Conservation (phyloP, 352 stramenopile species). For the Phytopythium litorale region DNA sequence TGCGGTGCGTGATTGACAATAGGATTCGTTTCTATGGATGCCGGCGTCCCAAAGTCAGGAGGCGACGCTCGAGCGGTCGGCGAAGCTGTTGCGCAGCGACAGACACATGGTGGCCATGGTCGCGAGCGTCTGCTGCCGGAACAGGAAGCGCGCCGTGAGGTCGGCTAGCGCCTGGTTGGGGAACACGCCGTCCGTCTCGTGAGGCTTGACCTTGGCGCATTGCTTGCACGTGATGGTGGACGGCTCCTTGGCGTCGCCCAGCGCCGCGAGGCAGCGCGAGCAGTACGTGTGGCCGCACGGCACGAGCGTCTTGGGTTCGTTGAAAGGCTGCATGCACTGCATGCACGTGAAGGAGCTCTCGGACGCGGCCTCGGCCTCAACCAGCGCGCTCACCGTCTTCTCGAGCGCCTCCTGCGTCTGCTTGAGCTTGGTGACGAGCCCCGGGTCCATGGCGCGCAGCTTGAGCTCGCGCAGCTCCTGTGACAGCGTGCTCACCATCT, state of each 20-base stretch:
- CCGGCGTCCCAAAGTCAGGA: neutral
- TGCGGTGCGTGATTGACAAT: neutral
- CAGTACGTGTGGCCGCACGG: slow-evolving; percentile 77
- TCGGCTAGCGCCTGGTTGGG: slow-evolving; percentile 65
- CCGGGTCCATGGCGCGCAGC: slow-evolving; percentile 43
- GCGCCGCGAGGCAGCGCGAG: slow-evolving; percentile 36
- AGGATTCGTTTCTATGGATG: neutral
- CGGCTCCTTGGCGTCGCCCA: slow-evolving; percentile 29
- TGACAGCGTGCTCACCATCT: slow-evolving; percentile 30
- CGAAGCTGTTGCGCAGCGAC: slow-evolving; percentile 62
- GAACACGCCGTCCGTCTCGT: slow-evolving; percentile 51
- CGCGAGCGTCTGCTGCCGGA: slow-evolving; percentile 65
- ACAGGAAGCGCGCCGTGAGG: slow-evolving; percentile 68
- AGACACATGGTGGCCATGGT: slow-evolving; percentile 65
- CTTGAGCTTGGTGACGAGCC: slow-evolving; percentile 41
- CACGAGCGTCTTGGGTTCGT: slow-evolving; percentile 57
- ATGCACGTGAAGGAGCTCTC: slow-evolving; percentile 76
- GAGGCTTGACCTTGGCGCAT: slow-evolving; percentile 16
- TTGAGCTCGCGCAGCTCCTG: slow-evolving; percentile 48
- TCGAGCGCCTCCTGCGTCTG: slow-evolving; percentile 65
- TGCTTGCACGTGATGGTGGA: slow-evolving; percentile 58
- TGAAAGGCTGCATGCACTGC: slow-evolving; percentile 66
- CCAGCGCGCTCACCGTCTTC: slow-evolving; percentile 57
- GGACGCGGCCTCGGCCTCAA: slow-evolving; percentile 64
- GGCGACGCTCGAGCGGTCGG: slow-evolving; percentile 13